Evolutionary conservation across 1,284 basidiomycete genomes (phyloP), one percentile per base, ranked within the genome.

Genomic region (Lentinula novae-zelandiae): DNA sequence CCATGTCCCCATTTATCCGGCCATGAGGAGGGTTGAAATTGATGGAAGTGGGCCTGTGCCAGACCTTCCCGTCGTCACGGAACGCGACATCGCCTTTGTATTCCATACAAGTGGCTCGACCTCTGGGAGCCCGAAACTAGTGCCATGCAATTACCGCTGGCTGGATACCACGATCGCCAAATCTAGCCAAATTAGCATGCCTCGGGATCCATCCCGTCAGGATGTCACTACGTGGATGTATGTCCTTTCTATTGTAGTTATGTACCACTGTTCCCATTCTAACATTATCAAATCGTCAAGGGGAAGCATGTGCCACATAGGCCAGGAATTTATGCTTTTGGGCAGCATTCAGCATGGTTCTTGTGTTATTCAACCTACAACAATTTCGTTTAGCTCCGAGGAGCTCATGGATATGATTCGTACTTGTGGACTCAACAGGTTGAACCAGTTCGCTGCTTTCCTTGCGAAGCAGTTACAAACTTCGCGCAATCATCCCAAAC

Each of bases 41-140:
- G 69, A 72, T 44, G 68, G 73, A 44, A 66, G 72, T 48, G 73
- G 76, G 20, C 66, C 75, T 49, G 70, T 88, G 33, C 82, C 83
- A 27, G 72, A 73, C 17, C 75, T 85, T 51, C 72, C 74, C 62
- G 63, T 69, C 36, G 70, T 73, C 27, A 68, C 70, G 53, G 68
- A 72, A 56, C 75, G 77, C 57, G 79, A 84, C 64, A 75, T 76
- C 5, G 78, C 81, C 31, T 87, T 89, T 75, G 77, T 89, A 60
- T 89, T 89, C 76, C 87, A 90, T 70, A 90, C 88, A 15, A 85
- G 84, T 60, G 87, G 87, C 15, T 89, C 87, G 44, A 90, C 89
- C 17, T 89, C 87, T 40, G 87, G 87, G 56, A 84, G 81, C 66
- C 87, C 87, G 2, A 90, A 89, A 67, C 82, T 90, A 34, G 84